Evolutionary conservation across 441 rosid species (phyloP), one percentile per base, ranked within the genome.

Genomic region (Cnidoscolus chayamansa): DNA sequence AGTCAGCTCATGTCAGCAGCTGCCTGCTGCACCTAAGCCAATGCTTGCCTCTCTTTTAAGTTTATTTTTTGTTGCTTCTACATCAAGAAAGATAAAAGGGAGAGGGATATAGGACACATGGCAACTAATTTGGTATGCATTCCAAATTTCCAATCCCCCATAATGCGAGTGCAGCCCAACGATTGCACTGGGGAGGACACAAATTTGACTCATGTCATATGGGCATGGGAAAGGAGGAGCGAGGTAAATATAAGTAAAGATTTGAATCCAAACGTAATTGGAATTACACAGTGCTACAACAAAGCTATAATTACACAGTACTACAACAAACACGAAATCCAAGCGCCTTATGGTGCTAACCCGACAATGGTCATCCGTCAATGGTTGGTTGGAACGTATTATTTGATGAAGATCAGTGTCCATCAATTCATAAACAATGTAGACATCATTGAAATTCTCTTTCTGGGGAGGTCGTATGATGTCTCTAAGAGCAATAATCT

Each of bases 401-500:
- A 92, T 88, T 77, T 89, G 89, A 80, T 89, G 90, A 74, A 94
- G 95, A 86, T 94, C 98, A 54, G 97, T 91, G 80, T 94, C 98
- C 98, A 92, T 86, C 77, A 94, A 84, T 80, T 92, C 99, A 74
- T 79, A 89, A 70, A 92, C 94, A 61, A 86, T 90, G 85, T 92
- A 92, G 32, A 94, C 98, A 78, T 94, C 98, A 60, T 92, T 92
- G 87, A 94, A 90, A 81, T 82, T 92, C 80, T 90, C 97, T 81
- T 76, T 87, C 75, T 77, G 93, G 25, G 97, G 96, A 57, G 94
- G 96, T 63, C 90, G 86, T 71, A 92, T 89, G 79, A 94, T 87
- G 86, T 92, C 97, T 82, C 85, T 92, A 75, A 92, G 84, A 77
- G 94, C 83, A 83, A 92, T 80, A 70, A 94, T 84, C 98, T 94